phyloP scores from a whole-genome alignment of 2,329 filamentous ascomycete genomes.

The Paracoccidioides brasiliensis region DNA sequence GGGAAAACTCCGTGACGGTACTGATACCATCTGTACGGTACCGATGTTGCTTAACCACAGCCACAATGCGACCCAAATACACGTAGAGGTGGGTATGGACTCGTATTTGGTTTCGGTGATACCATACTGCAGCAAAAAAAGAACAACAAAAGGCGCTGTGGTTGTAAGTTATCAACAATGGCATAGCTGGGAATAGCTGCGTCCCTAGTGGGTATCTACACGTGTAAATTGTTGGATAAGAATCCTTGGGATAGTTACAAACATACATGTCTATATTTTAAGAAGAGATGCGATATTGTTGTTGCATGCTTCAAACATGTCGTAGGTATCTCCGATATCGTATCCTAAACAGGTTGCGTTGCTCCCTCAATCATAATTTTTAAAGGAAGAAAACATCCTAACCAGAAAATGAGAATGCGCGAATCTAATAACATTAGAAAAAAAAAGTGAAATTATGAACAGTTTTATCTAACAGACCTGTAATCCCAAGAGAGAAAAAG shows the following conservation, averaged over 20 bases:
- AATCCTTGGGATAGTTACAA: background rate
- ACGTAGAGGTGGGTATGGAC: background rate
- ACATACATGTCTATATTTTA: background rate
- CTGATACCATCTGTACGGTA: background rate
- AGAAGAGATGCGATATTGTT: background rate
- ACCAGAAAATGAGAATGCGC: background rate
- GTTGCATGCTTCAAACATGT: background rate
- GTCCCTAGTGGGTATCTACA: no score
- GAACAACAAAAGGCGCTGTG: no score
- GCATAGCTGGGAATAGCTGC: background rate
- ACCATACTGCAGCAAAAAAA: background rate
- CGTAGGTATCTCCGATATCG: background rate
- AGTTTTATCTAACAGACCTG: background rate
- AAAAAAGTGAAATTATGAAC: background rate
- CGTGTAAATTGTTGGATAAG: no score
- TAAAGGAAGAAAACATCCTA: background rate
- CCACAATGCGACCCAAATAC: no score
- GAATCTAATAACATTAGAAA: no score
- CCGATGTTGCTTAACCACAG: no score
- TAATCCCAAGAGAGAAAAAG: background rate
- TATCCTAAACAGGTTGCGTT: background rate
- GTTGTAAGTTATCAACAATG: background rate
- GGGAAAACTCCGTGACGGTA: background rate
- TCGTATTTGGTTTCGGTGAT: background rate
- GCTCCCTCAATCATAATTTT: background rate